These are phyloP conservation scores for Teunomyces funiuensis DNA, from an alignment of 805 yeast genomes.

Conservation along the genomic window DNA sequence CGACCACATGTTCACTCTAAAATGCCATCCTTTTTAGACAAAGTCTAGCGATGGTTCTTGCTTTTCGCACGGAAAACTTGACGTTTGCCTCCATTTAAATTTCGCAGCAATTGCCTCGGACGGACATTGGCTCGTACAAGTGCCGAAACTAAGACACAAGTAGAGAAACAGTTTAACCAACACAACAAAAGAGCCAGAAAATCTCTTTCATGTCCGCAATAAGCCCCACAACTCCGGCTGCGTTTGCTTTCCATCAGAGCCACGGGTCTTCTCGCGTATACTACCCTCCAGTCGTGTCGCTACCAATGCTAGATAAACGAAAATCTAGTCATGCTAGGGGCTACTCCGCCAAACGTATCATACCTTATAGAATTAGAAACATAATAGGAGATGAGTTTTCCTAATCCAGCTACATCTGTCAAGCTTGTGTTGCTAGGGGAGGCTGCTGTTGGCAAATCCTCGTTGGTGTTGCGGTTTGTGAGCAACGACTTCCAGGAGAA, in stretches of 20 bases:
- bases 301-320: background rate
- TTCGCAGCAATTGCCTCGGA: background rate
- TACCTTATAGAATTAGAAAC: background rate
- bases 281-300: background rate
- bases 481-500: conserved; percentile 95
- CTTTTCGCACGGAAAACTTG: no score
- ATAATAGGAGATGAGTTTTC: conserved; percentile 20
- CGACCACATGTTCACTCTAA: no score
- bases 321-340: background rate
- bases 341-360: background rate
- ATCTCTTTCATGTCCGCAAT: no score
- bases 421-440: conserved; percentile 92
- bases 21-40: no score
- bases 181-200: no score
- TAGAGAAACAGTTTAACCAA: no score
- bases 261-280: no score
- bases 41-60: no score
- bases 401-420: conserved; percentile 62
- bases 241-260: no score
- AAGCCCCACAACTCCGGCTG: no score
- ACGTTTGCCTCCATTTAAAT: background rate
- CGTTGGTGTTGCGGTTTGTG: conserved; percentile 88
- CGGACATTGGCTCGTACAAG: background rate
- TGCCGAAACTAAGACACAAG: background rate
- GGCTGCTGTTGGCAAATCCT: conserved; percentile 97